Conservation (phyloP, 768 basidiomycete genomes). For the Pulveroboletus sp. region DNA sequence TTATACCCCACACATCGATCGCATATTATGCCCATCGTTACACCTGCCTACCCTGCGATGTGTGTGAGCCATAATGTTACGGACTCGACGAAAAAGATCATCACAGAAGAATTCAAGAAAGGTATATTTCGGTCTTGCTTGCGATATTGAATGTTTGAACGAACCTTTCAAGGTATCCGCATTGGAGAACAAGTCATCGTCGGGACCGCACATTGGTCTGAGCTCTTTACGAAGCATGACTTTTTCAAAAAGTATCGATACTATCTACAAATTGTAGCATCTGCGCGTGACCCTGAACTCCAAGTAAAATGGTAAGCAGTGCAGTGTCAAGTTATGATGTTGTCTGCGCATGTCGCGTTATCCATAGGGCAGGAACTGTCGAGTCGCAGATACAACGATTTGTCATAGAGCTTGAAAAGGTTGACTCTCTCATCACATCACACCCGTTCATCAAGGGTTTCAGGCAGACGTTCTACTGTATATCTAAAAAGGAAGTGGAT, state of each 20-base stretch:
- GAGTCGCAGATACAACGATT: slow-evolving; percentile 95
- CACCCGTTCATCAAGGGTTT: slow-evolving; percentile 97
- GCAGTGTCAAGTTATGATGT: neutral
- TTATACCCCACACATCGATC: slow-evolving; percentile 88
- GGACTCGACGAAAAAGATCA: slow-evolving; percentile 91
- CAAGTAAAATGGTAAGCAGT: slow-evolving; percentile 90
- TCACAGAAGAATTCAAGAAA: slow-evolving; percentile 94
- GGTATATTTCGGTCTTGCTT: slow-evolving; percentile 40
- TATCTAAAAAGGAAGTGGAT: slow-evolving; percentile 83
- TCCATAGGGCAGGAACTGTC: slow-evolving; percentile 85
- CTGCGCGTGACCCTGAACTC: slow-evolving; percentile 76
- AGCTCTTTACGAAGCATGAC: slow-evolving; percentile 93
- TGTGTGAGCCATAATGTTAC: slow-evolving; percentile 99
- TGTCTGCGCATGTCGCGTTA: slow-evolving; percentile 9
- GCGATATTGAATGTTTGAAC: slow-evolving; percentile 7
- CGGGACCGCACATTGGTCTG: slow-evolving; percentile 81
- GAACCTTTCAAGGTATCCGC: slow-evolving; percentile 66
- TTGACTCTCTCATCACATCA: slow-evolving; percentile 86
- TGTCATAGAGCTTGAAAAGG: slow-evolving; percentile 96
- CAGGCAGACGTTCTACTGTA: slow-evolving; percentile 81
- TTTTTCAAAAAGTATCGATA: slow-evolving; percentile 97
- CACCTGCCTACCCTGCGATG: slow-evolving; percentile 98
- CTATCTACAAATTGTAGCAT: slow-evolving; percentile 94
- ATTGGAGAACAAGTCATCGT: slow-evolving; percentile 92
- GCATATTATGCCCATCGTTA: slow-evolving; percentile 99